phyloP scores from a whole-genome alignment of 2,329 filamentous ascomycete species.

The Pseudophaeomoniella oleicola region DNA sequence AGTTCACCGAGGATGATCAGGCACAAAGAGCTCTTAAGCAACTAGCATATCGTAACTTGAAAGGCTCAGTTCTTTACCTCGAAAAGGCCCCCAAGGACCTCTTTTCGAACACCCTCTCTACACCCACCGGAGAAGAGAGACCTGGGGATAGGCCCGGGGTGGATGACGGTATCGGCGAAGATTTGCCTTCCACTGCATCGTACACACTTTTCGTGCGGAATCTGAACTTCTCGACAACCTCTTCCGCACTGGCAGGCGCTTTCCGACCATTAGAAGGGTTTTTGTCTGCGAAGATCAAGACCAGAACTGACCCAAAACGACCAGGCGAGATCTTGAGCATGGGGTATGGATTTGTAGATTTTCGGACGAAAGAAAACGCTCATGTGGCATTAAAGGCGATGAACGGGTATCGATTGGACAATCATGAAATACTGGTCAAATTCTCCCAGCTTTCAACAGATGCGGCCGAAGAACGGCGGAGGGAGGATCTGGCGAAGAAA shows the following conservation, averaged over 20 bases:
- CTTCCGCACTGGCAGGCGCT: constrained; percentile 55
- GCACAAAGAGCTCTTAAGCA: constrained; percentile 72
- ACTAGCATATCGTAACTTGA: constrained; percentile 78
- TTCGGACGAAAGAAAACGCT: constrained; percentile 62
- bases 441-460: constrained; percentile 77
- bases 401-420: constrained; percentile 78
- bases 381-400: constrained; percentile 69
- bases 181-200: constrained; percentile 3
- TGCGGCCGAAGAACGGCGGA: constrained; percentile 71
- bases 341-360: constrained; percentile 94
- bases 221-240: constrained; percentile 81
- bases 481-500: constrained; percentile 73
- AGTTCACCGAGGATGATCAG: constrained; percentile 66
- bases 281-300: constrained; percentile 79
- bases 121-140: constrained; percentile 19
- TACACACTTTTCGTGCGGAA: constrained; percentile 89
- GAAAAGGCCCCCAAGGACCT: constrained; percentile 84
- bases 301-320: constrained; percentile 82
- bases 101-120: constrained; percentile 38
- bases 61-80: constrained; percentile 79
- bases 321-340: constrained; percentile 80
- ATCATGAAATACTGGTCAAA: constrained; percentile 71
- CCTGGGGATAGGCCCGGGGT: constrained; percentile 10
- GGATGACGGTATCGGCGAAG: constrained; percentile 21
- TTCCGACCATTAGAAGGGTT: constrained; percentile 80